phyloP scores from a whole-genome alignment of 1,139 yeast species.

The Geotrichum citri-aurantii region DNA sequence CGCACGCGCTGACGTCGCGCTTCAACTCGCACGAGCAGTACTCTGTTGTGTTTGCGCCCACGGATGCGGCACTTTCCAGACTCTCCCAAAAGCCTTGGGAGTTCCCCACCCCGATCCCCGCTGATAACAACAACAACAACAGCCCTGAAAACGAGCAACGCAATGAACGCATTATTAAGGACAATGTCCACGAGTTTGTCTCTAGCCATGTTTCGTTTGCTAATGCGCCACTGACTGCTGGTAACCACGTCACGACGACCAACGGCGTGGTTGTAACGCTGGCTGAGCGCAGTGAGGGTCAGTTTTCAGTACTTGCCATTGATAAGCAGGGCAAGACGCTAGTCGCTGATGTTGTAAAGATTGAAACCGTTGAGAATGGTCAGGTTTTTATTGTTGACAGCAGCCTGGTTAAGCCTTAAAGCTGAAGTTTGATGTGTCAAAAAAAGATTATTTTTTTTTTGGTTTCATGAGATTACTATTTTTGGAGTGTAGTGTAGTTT shows the following conservation, averaged over 20 bases:
- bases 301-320: conserved; percentile 11
- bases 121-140: neutral
- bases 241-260: conserved; percentile 22
- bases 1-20: conserved; percentile 26
- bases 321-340: conserved; percentile 15
- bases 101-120: conserved; percentile 29
- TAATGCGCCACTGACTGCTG: conserved; percentile 15
- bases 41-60: conserved; percentile 36
- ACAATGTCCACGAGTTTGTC: conserved; percentile 30
- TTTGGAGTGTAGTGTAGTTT: neutral
- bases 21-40: conserved; percentile 29
- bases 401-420: conserved; percentile 20
- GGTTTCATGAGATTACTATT: neutral
- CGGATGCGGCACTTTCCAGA: conserved; percentile 31
- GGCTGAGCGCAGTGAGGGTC: conserved; percentile 18
- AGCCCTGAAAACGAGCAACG: conserved; percentile 19
- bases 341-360: conserved; percentile 23
- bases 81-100: conserved; percentile 36
- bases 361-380: conserved; percentile 28
- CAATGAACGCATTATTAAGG: conserved; percentile 28
- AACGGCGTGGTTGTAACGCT: conserved; percentile 17
- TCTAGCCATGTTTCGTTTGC: conserved; percentile 31
- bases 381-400: conserved; percentile 25
- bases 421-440: neutral
- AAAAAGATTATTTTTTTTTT: too few species aligned